Percentiles rank a stretch among this genome's conserved stretches.
Evolutionary conservation across 805 yeast species (phyloP).

Genomic region (Teunomyces kruisii): DNA sequence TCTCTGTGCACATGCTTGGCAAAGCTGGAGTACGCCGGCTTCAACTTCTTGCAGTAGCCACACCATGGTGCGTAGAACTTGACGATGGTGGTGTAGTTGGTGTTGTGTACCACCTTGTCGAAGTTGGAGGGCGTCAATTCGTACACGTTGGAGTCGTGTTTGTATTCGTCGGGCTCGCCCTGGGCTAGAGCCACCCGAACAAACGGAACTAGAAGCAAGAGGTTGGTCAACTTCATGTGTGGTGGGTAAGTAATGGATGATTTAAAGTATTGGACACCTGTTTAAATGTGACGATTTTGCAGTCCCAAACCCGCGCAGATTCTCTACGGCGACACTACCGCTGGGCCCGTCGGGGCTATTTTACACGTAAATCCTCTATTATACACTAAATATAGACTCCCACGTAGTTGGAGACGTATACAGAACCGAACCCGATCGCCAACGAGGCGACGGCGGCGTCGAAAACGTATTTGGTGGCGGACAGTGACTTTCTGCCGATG

Average conservation of each 20-base stretch:
- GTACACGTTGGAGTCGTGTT: constrained; percentile 44
- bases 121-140: constrained; percentile 61
- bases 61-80: constrained; percentile 99
- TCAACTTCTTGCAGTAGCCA: constrained; percentile 81
- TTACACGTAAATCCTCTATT: background rate
- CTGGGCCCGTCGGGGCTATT: too few relatives aligned
- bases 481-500: constrained; percentile 25
- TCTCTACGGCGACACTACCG: background rate
- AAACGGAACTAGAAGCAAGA: constrained; percentile 3
- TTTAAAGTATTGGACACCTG: background rate
- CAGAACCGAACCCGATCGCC: constrained; percentile 36
- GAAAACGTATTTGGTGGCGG: constrained; percentile 22
- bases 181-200: constrained; percentile 9
- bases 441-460: constrained; percentile 36
- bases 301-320: background rate
- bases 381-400: constrained; percentile 40
- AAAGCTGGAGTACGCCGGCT: constrained; percentile 61
- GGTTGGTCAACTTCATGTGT: constrained; percentile 5
- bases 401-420: constrained; percentile 40
- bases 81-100: constrained; percentile 79
- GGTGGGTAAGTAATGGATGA: background rate
- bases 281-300: background rate
- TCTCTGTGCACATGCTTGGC: constrained; percentile 58
- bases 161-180: constrained; percentile 35
- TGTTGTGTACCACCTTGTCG: constrained; percentile 59